phyloP scores from a whole-genome alignment of 2,329 filamentous ascomycete species.

The Pyrenophora teres region DNA sequence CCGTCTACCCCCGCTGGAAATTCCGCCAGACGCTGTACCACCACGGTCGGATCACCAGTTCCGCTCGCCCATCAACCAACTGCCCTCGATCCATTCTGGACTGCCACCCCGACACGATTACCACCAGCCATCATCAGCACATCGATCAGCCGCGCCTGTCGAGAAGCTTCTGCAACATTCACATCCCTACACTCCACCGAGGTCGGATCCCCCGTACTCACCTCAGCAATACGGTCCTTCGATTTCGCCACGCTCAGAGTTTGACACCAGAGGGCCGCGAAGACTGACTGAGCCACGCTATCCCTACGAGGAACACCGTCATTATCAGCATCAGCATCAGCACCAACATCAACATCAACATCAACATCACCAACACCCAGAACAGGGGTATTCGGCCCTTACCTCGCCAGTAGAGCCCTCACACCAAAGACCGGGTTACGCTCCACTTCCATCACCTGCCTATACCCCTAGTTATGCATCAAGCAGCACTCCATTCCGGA shows the following conservation, averaged over 20 bases:
- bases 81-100: constrained; percentile 44
- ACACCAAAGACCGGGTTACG: constrained; percentile 38
- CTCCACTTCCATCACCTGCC: constrained; percentile 45
- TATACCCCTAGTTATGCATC: constrained; percentile 48
- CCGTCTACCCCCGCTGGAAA: constrained; percentile 48
- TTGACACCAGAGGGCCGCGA: constrained; percentile 35
- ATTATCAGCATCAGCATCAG: constrained; percentile 22
- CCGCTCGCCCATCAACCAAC: constrained; percentile 47
- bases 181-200: constrained; percentile 47
- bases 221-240: constrained; percentile 47
- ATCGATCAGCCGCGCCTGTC: constrained; percentile 39
- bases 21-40: constrained; percentile 46
- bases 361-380: constrained; percentile 37
- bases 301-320: constrained; percentile 40
- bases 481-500: constrained; percentile 46
- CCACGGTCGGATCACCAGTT: constrained; percentile 46
- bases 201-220: constrained; percentile 48
- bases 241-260: constrained; percentile 45
- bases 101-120: constrained; percentile 38
- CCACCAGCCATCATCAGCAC: constrained; percentile 28
- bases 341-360: constrained; percentile 14
- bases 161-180: constrained; percentile 44
- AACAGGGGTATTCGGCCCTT: constrained; percentile 44
- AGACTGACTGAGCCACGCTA: constrained; percentile 41
- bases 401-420: constrained; percentile 43